These are phyloP conservation scores for Hydnum rufescens DNA, from an alignment of 768 basidiomycete species.

Conservation along the genomic window DNA sequence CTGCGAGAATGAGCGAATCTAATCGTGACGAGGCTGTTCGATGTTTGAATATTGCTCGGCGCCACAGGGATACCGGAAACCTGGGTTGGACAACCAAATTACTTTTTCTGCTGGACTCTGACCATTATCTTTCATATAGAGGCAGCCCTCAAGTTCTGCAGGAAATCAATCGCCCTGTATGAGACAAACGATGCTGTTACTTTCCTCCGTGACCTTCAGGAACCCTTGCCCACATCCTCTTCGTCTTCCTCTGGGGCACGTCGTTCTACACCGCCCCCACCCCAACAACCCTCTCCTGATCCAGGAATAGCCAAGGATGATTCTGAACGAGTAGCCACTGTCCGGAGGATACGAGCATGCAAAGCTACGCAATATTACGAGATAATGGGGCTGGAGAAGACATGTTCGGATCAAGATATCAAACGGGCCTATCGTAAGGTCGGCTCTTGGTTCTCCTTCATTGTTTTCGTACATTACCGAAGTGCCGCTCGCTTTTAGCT, in stretches of 20 bases:
- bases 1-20: slow-evolving; percentile 13
- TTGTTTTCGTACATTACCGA: not conserved
- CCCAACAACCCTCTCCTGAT: slow-evolving; percentile 1
- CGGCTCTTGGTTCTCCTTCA: slow-evolving; percentile 12
- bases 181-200: slow-evolving; percentile 53
- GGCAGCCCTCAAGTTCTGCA: slow-evolving; percentile 63
- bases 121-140: not conserved
- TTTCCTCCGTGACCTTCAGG: slow-evolving; percentile 44
- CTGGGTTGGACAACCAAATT: slow-evolving; percentile 24
- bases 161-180: slow-evolving; percentile 72
- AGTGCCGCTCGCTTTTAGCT: slow-evolving; percentile 26
- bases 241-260: slow-evolving; percentile 24
- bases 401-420: slow-evolving; percentile 65
- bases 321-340: slow-evolving; percentile 64
- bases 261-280: slow-evolving; percentile 9
- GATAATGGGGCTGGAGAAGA: slow-evolving; percentile 59
- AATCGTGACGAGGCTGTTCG: slow-evolving; percentile 82
- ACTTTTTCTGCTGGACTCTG: not conserved
- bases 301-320: slow-evolving; percentile 10
- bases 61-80: slow-evolving; percentile 53
- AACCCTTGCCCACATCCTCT: slow-evolving; percentile 52
- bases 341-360: slow-evolving; percentile 70
- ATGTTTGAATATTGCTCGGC: slow-evolving; percentile 60
- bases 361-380: slow-evolving; percentile 86
- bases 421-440: slow-evolving; percentile 98